Evolutionary conservation across 2,329 filamentous ascomycete genomes (phyloP).

Genomic region (Fusarium mexicanum): DNA sequence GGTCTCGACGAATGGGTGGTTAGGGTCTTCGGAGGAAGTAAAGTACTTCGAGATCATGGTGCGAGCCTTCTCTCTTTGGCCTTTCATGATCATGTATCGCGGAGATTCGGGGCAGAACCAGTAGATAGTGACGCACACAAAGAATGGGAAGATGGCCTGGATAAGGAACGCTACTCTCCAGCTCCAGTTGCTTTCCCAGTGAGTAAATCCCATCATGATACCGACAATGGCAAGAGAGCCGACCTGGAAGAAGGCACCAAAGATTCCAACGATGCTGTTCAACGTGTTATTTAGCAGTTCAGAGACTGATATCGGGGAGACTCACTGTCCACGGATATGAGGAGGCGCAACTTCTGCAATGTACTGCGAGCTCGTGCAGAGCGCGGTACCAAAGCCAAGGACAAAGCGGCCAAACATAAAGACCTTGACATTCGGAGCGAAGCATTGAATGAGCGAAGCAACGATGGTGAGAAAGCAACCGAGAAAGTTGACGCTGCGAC

Average conservation of each 20-base stretch:
- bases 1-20: slow-evolving; percentile 31
- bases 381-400: slow-evolving; percentile 36
- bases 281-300: neutral
- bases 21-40: slow-evolving; percentile 31
- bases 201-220: slow-evolving; percentile 38
- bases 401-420: slow-evolving; percentile 37
- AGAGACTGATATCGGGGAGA: accelerated
- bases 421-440: slow-evolving; percentile 27
- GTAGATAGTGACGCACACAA: slow-evolving; percentile 37
- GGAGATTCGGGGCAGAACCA: slow-evolving; percentile 38
- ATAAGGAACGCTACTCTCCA: slow-evolving; percentile 37
- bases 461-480: slow-evolving; percentile 33
- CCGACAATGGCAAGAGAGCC: slow-evolving; percentile 35
- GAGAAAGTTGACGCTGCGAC: slow-evolving; percentile 35
- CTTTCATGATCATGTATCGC: slow-evolving; percentile 39
- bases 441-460: slow-evolving; percentile 34
- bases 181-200: slow-evolving; percentile 38
- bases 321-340: slow-evolving; percentile 33
- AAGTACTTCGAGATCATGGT: slow-evolving; percentile 31
- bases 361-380: slow-evolving; percentile 39
- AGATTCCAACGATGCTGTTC: slow-evolving; percentile 29
- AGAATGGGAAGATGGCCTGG: slow-evolving; percentile 29
- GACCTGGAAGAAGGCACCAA: slow-evolving; percentile 40
- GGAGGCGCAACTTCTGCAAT: slow-evolving; percentile 36
- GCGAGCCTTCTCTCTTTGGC: slow-evolving; percentile 32